A percentile compares a stretch with the other conserved stretches of the same genome.
phyloP scores from a whole-genome alignment of 805 yeast genomes.

The Schwanniomyces occidentalis region DNA sequence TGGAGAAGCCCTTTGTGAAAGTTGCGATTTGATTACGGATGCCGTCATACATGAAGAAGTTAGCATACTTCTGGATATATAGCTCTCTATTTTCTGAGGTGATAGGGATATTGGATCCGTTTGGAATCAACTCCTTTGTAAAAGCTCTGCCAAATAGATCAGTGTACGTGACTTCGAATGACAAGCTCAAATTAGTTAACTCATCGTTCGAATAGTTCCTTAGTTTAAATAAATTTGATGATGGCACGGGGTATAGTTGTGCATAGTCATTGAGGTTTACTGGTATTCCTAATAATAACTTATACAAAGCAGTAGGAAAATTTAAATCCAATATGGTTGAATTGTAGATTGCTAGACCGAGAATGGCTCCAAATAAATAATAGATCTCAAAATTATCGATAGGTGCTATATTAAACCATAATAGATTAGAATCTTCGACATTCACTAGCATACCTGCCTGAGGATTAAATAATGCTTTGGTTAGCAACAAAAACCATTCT shows the following conservation, averaged over 20 bases:
- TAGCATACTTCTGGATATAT: constrained; percentile 64
- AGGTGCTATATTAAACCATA: constrained; percentile 71
- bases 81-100: constrained; percentile 55
- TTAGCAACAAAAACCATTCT: constrained; percentile 86
- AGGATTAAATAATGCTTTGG: constrained; percentile 69
- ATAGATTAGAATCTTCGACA: constrained; percentile 64
- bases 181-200: constrained; percentile 46
- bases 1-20: constrained; percentile 69
- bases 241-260: constrained; percentile 70
- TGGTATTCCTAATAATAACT: constrained; percentile 60
- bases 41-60: constrained; percentile 58
- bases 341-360: constrained; percentile 90
- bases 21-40: constrained; percentile 53
- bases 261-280: constrained; percentile 62
- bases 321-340: constrained; percentile 81
- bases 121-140: constrained; percentile 52
- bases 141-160: constrained; percentile 46
- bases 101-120: constrained; percentile 60
- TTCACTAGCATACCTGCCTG: constrained; percentile 64
- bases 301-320: constrained; percentile 76
- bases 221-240: constrained; percentile 31
- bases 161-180: constrained; percentile 62
- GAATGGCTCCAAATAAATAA: constrained; percentile 77
- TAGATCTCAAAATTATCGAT: constrained; percentile 53
- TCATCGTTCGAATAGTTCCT: constrained; percentile 26